Evolutionary conservation across 306 rosid genomes (phyloP), one percentile per base, ranked within the genome.

Genomic region (Medicago ruthenica): DNA sequence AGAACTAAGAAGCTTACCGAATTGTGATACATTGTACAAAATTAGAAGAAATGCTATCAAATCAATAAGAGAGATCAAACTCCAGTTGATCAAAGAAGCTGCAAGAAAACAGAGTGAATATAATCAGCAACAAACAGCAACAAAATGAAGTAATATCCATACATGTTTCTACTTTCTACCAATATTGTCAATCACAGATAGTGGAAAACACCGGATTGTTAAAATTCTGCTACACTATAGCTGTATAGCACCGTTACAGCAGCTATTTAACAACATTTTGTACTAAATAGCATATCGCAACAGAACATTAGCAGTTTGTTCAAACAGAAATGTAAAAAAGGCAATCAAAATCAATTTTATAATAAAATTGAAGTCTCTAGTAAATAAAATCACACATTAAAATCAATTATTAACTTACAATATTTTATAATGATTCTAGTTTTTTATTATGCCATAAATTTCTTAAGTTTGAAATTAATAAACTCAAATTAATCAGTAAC

Each of bases 71-170:
- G 98, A 90, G 78, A 96, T 83, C 87, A 92, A 83, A 87, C 97
- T 92, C 96, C 99, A 88, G 82, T 92, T 89, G 79, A 86, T 82
- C 47, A 87, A 78, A 80, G 98, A 88, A 82, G 96, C 99, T 96
- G 93, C 91, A 90, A 61, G 70, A 60, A 61, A 80, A 36, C 15
- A 73, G 16, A 77, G 79, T 12, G 70, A 7, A 60, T 50, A 65
- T 64, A 73, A 66, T 76, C 31, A 86, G 64, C 63, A 44, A 71
- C 76, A 55, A 66, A 66, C 61, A 37, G 74, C 79, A 50, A 57
- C 37, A 61, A 62, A 55, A 5, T 50, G 18, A 80, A 83, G 79
- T 67, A 79, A 73, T 22, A 45, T 51, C 6, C 44, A 81, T 24
- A 24, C 20, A 44, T 39, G 37, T 47, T 34, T 76, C 41, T n/a